Conservation (phyloP, 768 basidiomycete species). For the Cytidiella melzeri region DNA sequence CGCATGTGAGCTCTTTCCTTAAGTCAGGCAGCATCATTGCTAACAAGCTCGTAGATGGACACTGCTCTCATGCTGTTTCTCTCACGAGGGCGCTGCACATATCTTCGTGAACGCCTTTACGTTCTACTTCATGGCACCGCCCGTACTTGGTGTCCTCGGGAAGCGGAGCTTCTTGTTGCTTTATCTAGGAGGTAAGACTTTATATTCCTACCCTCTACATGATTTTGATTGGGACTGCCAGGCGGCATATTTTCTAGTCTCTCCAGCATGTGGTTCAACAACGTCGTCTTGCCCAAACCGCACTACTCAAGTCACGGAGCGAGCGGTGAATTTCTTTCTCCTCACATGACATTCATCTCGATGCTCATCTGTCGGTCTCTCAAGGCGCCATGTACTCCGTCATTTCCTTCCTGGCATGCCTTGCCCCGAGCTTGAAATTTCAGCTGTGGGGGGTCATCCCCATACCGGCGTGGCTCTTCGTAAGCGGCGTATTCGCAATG, state of each 20-base stretch:
- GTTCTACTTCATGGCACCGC: conserved; percentile 69
- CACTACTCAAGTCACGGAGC: conserved; percentile 52
- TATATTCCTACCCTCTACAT: conserved; percentile 1
- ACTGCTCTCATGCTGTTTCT: conserved; percentile 62
- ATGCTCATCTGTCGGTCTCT: conserved; percentile 4
- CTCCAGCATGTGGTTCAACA: conserved; percentile 43
- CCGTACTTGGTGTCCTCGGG: conserved; percentile 58
- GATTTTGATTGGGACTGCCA: conserved; percentile 20
- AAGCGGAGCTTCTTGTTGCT: conserved; percentile 60
- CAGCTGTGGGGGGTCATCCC: conserved; percentile 72
- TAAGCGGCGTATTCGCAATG: conserved; percentile 59
- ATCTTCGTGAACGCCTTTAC: conserved; percentile 74
- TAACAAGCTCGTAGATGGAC: conserved; percentile 55
- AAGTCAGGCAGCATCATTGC: not conserved
- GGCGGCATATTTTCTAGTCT: conserved; percentile 57
- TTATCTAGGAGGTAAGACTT: conserved; percentile 62
- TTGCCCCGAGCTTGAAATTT: conserved; percentile 60
- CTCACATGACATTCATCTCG: not conserved
- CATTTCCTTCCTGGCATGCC: conserved; percentile 67
- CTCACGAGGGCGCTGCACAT: conserved; percentile 55
- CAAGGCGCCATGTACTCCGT: conserved; percentile 67
- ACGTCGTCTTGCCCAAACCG: conserved; percentile 22
- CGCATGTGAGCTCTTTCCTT: conserved; percentile 42
- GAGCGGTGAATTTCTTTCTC: conserved; percentile 46
- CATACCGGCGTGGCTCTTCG: conserved; percentile 71